Evolutionary conservation across 805 yeast genomes (phyloP), one percentile per base, ranked within the genome.

Genomic region (Komagataella mondaviorum): DNA sequence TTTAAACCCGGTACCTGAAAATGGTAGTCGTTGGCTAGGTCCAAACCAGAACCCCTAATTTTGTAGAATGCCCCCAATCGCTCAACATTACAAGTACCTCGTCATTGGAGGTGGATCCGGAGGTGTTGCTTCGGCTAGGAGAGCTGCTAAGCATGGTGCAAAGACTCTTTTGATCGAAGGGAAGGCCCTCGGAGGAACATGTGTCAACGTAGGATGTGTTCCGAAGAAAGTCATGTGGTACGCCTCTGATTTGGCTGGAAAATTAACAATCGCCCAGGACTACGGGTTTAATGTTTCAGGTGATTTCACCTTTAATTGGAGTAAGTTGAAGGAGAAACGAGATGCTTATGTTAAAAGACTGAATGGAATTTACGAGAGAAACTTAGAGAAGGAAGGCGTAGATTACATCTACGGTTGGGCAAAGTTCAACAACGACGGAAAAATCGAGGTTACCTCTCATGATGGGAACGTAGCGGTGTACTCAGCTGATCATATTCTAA

Each of bases 61-160:
- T 14, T 30, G 14, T 14, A 44, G 14, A n/a, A 45, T 45, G 47
- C 30, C 47, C 22, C 23, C 47, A 22, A 45, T 45, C 23, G 24
- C 30, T 8, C 64, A 63, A 49, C 91, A 88, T 65, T 93, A 81
- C 74, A 89, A 93, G 62, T 91, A 87, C 65, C 72, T 93, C 50
- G 99, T 93, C 53, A 93, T 93, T 57, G 99, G 99, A 50, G 99
- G 99, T 53, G 99, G 99, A 12, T 88, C 96, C 44, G 99, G 98
- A 48, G 99, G 99, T 58, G 97, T 93, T 47, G 96, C 99, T n/a
- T 83, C 95, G 18, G 95, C 97, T 14, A 82, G 99, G 68, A 81
- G 98, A 60, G 98, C 99, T 10, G 96, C 98, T 44, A 76, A 80
- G 36, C 80, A 90, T 59, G 99, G 99, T 23, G 96, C 95, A 23